These are phyloP conservation scores for Naganishia liquefaciens DNA, from an alignment of 1,284 basidiomycete genomes.

Conservation along the genomic window DNA sequence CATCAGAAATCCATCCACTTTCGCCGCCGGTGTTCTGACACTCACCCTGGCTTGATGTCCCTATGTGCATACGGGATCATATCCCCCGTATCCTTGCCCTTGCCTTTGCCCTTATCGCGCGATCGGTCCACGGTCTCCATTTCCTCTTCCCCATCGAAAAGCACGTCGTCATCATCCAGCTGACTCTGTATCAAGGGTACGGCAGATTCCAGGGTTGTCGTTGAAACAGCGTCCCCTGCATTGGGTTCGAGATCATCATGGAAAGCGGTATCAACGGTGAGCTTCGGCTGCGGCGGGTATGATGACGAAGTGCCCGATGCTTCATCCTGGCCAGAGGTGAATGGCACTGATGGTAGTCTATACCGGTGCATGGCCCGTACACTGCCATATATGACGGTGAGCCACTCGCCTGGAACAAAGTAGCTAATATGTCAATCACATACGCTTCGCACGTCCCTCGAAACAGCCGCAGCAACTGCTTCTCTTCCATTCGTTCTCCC, in stretches of 20 bases:
- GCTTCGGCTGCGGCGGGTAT: slow-evolving; percentile 29
- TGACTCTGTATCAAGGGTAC: slow-evolving; percentile 34
- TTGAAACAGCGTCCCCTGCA: slow-evolving; percentile 9
- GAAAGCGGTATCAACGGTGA: slow-evolving; percentile 39
- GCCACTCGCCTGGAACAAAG: slow-evolving; percentile 14
- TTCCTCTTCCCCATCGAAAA: slow-evolving; percentile 78
- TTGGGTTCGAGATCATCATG: slow-evolving; percentile 39
- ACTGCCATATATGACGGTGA: slow-evolving; percentile 32
- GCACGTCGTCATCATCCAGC: slow-evolving; percentile 59
- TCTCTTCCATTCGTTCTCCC: slow-evolving; percentile 79
- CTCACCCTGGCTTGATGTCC: slow-evolving; percentile 93
- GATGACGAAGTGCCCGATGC: slow-evolving; percentile 4
- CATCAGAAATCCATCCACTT: neutral
- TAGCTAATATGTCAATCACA: slow-evolving; percentile 33
- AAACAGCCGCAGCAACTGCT: slow-evolving; percentile 84
- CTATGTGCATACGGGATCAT: slow-evolving; percentile 90
- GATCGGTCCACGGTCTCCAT: slow-evolving; percentile 44
- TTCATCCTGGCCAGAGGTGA: slow-evolving; percentile 30
- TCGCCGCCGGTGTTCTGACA: slow-evolving; percentile 31
- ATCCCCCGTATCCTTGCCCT: slow-evolving; percentile 45
- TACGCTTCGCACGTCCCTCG: slow-evolving; percentile 86
- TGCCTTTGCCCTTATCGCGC: slow-evolving; percentile 42
- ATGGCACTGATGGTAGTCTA: slow-evolving; percentile 49
- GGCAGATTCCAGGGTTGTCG: slow-evolving; percentile 18
- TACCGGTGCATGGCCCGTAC: slow-evolving; percentile 92